Conservation (phyloP, 2,329 filamentous ascomycete genomes). For the Phoma sp. region DNA sequence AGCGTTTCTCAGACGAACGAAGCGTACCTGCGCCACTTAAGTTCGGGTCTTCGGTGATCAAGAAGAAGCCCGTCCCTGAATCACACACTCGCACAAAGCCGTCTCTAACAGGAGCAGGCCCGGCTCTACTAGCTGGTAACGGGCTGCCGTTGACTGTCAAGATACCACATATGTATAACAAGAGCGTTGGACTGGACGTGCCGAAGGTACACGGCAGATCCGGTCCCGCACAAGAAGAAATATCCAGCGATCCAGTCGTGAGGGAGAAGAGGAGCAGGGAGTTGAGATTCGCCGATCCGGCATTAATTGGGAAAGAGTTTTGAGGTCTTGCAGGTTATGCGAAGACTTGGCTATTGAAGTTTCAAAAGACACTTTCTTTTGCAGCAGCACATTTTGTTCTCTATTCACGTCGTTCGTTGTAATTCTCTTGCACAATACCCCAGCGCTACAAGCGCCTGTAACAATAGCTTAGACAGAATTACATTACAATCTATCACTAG, state of each 20-base stretch:
- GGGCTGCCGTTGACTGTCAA: slow-evolving; percentile 34
- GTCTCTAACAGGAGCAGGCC: slow-evolving; percentile 25
- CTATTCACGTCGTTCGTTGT: slow-evolving; percentile 10
- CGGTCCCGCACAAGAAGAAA: slow-evolving; percentile 16
- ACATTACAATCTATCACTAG: not conserved
- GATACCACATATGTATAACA: slow-evolving; percentile 23
- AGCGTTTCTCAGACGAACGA: slow-evolving; percentile 8
- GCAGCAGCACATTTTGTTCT: too few species aligned
- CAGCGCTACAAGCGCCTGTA: slow-evolving; percentile 12
- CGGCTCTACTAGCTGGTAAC: slow-evolving; percentile 22
- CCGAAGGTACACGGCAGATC: slow-evolving; percentile 17
- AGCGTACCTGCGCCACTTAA: slow-evolving; percentile 18
- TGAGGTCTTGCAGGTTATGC: not conserved
- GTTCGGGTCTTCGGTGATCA: slow-evolving; percentile 12
- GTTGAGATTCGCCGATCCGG: slow-evolving; percentile 30
- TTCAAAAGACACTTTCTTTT: too few species aligned
- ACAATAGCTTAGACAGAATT: slow-evolving; percentile 1
- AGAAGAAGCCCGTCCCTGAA: slow-evolving; percentile 22
- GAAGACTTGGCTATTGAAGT: too few species aligned
- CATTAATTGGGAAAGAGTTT: slow-evolving; percentile 25
- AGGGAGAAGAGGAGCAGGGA: slow-evolving; percentile 30
- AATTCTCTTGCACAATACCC: slow-evolving; percentile 14
- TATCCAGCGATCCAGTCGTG: slow-evolving; percentile 17
- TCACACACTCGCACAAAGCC: slow-evolving; percentile 24
- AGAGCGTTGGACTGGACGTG: slow-evolving; percentile 28